These are phyloP conservation scores for Yamadazyma takamatsuzukensis DNA, from an alignment of 805 yeast species.

Conservation along the genomic window DNA sequence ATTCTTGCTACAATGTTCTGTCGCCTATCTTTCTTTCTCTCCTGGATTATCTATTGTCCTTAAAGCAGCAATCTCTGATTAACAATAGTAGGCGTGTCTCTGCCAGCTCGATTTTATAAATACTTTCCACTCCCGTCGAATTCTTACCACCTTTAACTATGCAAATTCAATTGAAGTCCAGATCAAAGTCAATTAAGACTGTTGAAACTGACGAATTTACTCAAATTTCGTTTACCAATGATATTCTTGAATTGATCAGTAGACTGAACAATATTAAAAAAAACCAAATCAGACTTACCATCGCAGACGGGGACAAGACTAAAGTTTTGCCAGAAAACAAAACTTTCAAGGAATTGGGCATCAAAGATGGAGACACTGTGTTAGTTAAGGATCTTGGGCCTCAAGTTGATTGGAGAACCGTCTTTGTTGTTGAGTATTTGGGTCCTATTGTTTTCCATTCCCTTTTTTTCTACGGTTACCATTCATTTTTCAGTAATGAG, in stretches of 20 bases:
- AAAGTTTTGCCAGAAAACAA: constrained; percentile 43
- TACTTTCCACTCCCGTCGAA: too few species aligned
- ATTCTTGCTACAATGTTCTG: too few species aligned
- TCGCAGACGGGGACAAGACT: constrained; percentile 26
- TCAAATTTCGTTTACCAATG: constrained; percentile 32
- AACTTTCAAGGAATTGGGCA: constrained; percentile 45
- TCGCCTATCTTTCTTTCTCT: too few species aligned
- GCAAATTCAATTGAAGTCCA: constrained; percentile 42
- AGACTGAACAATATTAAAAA: constrained; percentile 35
- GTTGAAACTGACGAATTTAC: constrained; percentile 39
- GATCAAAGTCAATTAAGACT: constrained; percentile 56
- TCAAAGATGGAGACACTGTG: constrained; percentile 36
- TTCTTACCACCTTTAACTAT: constrained; percentile 1
- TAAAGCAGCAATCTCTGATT: too few species aligned
- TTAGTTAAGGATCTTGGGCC: constrained; percentile 88
- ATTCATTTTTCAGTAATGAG: constrained; percentile 9
- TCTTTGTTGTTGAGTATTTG: constrained; percentile 80
- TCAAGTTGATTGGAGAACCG: constrained; percentile 88
- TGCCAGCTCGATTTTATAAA: too few species aligned
- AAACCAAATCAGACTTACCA: constrained; percentile 23
- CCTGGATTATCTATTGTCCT: too few species aligned
- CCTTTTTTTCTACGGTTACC: constrained; percentile 48
- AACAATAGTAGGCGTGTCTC: too few species aligned
- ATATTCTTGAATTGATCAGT: constrained; percentile 43
- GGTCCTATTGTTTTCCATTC: constrained; percentile 88